Conservation (phyloP, 1,284 basidiomycete genomes). For the Trichosporon sp. region DNA sequence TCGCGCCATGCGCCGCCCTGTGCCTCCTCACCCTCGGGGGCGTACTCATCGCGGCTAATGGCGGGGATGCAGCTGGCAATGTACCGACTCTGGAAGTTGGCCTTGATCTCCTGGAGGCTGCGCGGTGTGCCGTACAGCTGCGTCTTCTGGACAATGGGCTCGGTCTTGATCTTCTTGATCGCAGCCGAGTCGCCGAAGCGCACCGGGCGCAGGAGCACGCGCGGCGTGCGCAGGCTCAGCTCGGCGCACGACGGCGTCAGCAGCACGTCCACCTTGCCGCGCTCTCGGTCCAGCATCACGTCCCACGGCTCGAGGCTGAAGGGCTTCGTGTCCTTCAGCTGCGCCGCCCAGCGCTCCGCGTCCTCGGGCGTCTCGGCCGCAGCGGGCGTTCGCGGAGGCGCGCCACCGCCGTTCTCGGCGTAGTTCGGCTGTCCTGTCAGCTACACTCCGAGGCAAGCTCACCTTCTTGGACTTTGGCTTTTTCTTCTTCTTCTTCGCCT, state of each 20-base stretch:
- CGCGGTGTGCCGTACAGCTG: slow-evolving; percentile 43
- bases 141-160: slow-evolving; percentile 44
- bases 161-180: slow-evolving; percentile 44
- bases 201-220: slow-evolving; percentile 36
- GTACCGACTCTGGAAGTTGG: slow-evolving; percentile 38
- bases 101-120: slow-evolving; percentile 28
- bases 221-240: slow-evolving; percentile 31
- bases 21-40: background rate
- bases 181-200: slow-evolving; percentile 31
- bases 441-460: background rate
- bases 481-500: slow-evolving; percentile 21
- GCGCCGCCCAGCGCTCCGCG: slow-evolving; percentile 22
- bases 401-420: slow-evolving; percentile 21
- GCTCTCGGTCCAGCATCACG: slow-evolving; percentile 25
- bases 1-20: slow-evolving; percentile 20
- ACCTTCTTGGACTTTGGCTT: slow-evolving; percentile 22
- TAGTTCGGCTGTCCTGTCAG: slow-evolving; percentile 8
- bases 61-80: slow-evolving; percentile 14
- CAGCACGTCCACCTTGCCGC: slow-evolving; percentile 23
- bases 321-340: slow-evolving; percentile 21
- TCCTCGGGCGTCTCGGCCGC: slow-evolving; percentile 23
- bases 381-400: slow-evolving; percentile 22
- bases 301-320: slow-evolving; percentile 22
- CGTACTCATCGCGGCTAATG: background rate
- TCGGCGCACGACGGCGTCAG: slow-evolving; percentile 33